These are phyloP conservation scores for Daldinia eschscholtzii DNA, from an alignment of 2,329 filamentous ascomycete genomes.

Conservation along the genomic window DNA sequence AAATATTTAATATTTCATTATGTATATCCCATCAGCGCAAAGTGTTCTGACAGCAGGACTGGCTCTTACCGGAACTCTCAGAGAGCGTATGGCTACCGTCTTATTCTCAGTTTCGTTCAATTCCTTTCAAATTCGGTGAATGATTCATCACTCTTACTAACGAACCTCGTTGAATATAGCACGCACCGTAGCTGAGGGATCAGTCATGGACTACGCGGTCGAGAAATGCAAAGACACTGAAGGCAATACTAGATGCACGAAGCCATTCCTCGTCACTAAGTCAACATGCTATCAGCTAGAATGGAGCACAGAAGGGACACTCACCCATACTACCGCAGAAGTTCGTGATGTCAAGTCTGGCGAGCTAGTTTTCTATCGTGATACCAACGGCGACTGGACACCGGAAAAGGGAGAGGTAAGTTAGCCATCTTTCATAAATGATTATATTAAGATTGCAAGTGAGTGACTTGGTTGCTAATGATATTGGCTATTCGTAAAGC, in stretches of 20 bases:
- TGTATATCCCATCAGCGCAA: constrained; percentile 51
- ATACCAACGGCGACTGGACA: constrained; percentile 61
- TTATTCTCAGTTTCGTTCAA: not conserved
- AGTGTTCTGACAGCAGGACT: constrained; percentile 49
- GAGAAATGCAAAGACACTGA: constrained; percentile 58
- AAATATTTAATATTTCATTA: constrained; percentile 23
- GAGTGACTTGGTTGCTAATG: not conserved
- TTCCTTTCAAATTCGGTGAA: not conserved
- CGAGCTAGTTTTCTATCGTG: constrained; percentile 60
- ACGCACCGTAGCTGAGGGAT: constrained; percentile 51
- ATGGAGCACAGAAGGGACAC: constrained; percentile 56
- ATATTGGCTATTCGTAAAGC: constrained; percentile 34
- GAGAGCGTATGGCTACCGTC: constrained; percentile 41
- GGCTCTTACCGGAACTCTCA: constrained; percentile 44
- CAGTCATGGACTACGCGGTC: constrained; percentile 58
- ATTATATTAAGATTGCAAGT: not conserved
- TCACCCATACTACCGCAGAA: constrained; percentile 55
- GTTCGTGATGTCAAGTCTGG: constrained; percentile 51
- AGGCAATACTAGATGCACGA: constrained; percentile 56
- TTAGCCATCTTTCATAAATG: constrained; percentile 10
- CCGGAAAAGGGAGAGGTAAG: constrained; percentile 58
- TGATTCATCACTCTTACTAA: not conserved
- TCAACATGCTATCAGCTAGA: constrained; percentile 57
- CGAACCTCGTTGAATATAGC: constrained; percentile 31
- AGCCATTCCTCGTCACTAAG: constrained; percentile 57